A percentile compares a stretch with the other conserved stretches of the same genome.
phyloP scores from a whole-genome alignment of 2,329 filamentous ascomycete genomes.

The Ustilaginoidea virens region DNA sequence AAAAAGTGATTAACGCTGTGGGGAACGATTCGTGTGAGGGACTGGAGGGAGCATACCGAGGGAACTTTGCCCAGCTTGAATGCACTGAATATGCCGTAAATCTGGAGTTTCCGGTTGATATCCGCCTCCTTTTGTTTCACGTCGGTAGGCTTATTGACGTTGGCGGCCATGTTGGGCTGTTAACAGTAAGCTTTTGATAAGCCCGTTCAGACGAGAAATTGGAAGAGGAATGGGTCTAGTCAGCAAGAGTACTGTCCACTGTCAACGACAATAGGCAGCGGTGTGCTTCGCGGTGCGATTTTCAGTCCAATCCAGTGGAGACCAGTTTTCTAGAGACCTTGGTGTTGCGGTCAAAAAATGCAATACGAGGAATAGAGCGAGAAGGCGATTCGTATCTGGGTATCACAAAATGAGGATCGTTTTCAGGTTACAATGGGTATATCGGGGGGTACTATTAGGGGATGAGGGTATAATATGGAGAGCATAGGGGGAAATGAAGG shows the following conservation, averaged over 20 bases:
- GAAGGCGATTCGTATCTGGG: slow-evolving; percentile 7
- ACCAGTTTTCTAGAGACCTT: neutral
- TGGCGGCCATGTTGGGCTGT: slow-evolving; percentile 18
- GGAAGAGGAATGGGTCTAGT: neutral
- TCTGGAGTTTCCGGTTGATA: slow-evolving; percentile 84
- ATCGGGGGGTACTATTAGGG: slow-evolving; percentile 4
- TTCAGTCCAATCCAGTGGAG: too few species aligned
- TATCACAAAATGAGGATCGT: slow-evolving; percentile 14
- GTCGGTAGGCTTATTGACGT: slow-evolving; percentile 62
- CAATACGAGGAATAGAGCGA: neutral
- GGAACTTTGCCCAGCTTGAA: slow-evolving; percentile 84
- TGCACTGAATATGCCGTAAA: slow-evolving; percentile 79
- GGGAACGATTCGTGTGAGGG: slow-evolving; percentile 1
- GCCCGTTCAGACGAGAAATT: too few species aligned
- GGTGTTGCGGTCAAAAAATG: neutral
- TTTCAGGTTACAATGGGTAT: slow-evolving; percentile 10
- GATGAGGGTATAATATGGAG: slow-evolving; percentile 6
- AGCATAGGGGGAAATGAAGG: slow-evolving; percentile 3
- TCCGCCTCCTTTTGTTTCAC: slow-evolving; percentile 65
- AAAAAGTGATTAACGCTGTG: neutral
- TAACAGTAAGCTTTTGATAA: too few species aligned
- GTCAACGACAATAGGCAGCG: too few species aligned
- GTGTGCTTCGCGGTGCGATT: too few species aligned
- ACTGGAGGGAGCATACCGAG: slow-evolving; percentile 45
- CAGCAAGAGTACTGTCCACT: too few species aligned